Evolutionary conservation across 768 basidiomycete genomes (phyloP).

Genomic region (Pleurotus eryngii): DNA sequence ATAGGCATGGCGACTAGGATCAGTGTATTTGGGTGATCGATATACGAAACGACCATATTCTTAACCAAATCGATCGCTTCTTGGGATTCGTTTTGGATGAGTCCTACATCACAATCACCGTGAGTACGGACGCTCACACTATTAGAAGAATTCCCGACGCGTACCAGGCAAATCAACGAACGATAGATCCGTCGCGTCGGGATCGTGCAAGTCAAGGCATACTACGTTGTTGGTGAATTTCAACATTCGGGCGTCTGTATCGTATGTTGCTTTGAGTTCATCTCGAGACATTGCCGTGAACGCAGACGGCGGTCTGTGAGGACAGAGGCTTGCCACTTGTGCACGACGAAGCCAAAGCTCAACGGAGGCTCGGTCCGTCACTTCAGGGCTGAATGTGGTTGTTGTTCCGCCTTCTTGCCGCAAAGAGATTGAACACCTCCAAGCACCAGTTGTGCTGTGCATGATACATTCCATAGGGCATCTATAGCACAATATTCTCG

Average conservation of each 20-base stretch:
- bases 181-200: constrained; percentile 41
- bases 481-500: constrained; percentile 20
- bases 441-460: constrained; percentile 32
- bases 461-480: constrained; percentile 55
- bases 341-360: constrained; percentile 57
- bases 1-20: constrained; percentile 68
- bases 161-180: constrained; percentile 56
- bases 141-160: constrained; percentile 2
- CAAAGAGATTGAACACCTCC: constrained; percentile 45
- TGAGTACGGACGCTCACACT: too few species aligned
- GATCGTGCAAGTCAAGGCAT: constrained; percentile 41
- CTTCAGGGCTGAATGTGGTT: constrained; percentile 35
- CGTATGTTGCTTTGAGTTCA: constrained; percentile 16
- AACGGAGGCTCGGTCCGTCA: constrained; percentile 39
- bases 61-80: constrained; percentile 42
- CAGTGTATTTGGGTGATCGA: constrained; percentile 47
- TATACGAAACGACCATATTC: constrained; percentile 44
- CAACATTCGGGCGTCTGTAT: constrained; percentile 1
- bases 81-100: constrained; percentile 53
- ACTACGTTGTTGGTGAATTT: constrained; percentile 52
- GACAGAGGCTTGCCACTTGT: constrained; percentile 55
- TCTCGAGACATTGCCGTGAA: constrained; percentile 22
- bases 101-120: constrained; percentile 27
- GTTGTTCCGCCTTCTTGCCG: constrained; percentile 23
- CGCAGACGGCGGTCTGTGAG: constrained; percentile 23